Conservation (phyloP, 257 asterid species). For the Solanum ahanhuiri region DNA sequence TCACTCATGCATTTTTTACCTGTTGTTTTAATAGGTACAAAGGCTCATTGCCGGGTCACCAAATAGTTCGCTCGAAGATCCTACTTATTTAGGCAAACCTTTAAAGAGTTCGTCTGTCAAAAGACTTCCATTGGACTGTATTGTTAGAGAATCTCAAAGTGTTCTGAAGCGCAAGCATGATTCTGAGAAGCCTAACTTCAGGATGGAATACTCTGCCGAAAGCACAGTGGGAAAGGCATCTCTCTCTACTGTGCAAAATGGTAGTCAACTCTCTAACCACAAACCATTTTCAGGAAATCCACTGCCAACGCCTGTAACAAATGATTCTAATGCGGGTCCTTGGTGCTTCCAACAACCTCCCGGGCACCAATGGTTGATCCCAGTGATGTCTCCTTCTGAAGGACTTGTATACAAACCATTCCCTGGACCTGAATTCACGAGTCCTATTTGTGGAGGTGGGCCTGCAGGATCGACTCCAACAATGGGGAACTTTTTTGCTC, state of each 20-base stretch:
- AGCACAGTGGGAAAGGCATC: constrained; percentile 36
- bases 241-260: constrained; percentile 29
- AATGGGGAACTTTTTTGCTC: constrained; percentile 30
- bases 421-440: constrained; percentile 39
- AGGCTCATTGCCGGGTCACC: constrained; percentile 63
- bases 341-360: constrained; percentile 40
- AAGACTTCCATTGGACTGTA: constrained; percentile 31
- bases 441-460: constrained; percentile 29
- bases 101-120: constrained; percentile 25
- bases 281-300: constrained; percentile 14
- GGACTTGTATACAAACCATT: constrained; percentile 85
- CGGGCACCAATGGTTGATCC: constrained; percentile 79
- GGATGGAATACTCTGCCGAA: constrained; percentile 61
- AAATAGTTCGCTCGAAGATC: constrained; percentile 43
- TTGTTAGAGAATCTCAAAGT: constrained; percentile 23
- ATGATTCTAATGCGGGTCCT: constrained; percentile 19
- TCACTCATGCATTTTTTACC: neutral
- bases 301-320: constrained; percentile 14
- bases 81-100: constrained; percentile 29
- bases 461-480: constrained; percentile 24
- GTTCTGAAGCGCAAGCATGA: constrained; percentile 26
- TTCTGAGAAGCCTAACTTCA: constrained; percentile 22
- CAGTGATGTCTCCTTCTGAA: constrained; percentile 88
- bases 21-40: constrained; percentile 52
- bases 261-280: constrained; percentile 13